Conservation (phyloP, 73 alveolate species). For the Blepharisma japonicum region DNA sequence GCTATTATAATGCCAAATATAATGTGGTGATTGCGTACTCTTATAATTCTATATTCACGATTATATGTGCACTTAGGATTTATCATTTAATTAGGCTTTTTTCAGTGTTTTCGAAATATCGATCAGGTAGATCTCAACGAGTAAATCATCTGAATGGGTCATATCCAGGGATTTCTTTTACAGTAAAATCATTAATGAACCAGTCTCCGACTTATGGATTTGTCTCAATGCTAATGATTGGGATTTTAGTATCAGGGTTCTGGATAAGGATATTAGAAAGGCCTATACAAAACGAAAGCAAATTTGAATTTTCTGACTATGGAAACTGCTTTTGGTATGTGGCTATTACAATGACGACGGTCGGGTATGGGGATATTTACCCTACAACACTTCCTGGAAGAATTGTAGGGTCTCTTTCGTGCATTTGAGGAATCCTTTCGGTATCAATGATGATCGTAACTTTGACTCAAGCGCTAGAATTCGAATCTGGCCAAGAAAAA, state of each 20-base stretch:
- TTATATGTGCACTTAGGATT: neutral
- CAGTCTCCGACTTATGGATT: slow-evolving; percentile 19
- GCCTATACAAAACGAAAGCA: slow-evolving; percentile 44
- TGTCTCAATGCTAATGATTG: neutral
- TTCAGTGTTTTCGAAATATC: neutral
- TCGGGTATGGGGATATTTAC: slow-evolving; percentile 73
- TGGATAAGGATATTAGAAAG: slow-evolving; percentile 62
- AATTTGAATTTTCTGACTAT: slow-evolving; percentile 43
- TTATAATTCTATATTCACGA: slow-evolving; percentile 4
- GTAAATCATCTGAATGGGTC: neutral
- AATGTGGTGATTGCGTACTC: neutral
- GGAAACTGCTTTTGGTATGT: slow-evolving; percentile 62
- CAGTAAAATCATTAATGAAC: slow-evolving; percentile 32
- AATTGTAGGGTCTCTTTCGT: slow-evolving; percentile 49
- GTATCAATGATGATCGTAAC: slow-evolving; percentile 58
- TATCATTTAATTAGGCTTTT: slow-evolving; percentile 14
- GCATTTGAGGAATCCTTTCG: slow-evolving; percentile 67
- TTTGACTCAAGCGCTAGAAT: slow-evolving; percentile 40
- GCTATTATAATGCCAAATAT: neutral
- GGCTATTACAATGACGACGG: slow-evolving; percentile 68
- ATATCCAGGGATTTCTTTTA: slow-evolving; percentile 17
- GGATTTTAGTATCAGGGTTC: slow-evolving; percentile 43
- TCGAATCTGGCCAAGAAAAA: slow-evolving; percentile 44
- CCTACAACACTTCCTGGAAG: slow-evolving; percentile 67
- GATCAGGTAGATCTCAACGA: neutral